Conservation (phyloP, 169 alveolate species). For the Amoebophrya sp. region DNA sequence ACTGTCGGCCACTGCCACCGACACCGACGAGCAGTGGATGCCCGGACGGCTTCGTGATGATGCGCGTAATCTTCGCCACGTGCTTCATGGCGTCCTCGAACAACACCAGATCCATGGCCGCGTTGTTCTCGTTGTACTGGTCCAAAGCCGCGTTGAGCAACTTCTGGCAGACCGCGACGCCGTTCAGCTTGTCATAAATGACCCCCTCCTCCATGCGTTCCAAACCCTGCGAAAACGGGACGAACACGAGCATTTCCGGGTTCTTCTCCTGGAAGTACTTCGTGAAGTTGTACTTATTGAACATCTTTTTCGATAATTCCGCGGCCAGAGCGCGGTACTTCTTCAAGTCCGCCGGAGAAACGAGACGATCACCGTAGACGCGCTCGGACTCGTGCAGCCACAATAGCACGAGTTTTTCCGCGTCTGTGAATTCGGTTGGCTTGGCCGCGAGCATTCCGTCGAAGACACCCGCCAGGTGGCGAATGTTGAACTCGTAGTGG, state of each 20-base stretch:
- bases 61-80: slow-evolving; percentile 69
- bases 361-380: slow-evolving; percentile 83
- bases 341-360: slow-evolving; percentile 56
- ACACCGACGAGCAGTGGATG: slow-evolving; percentile 91
- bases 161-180: slow-evolving; percentile 51
- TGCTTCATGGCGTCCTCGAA: slow-evolving; percentile 93
- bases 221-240: slow-evolving; percentile 67
- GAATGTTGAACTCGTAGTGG: slow-evolving; percentile 87
- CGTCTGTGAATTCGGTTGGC: slow-evolving; percentile 66
- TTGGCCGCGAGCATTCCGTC: slow-evolving; percentile 78
- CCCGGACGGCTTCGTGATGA: slow-evolving; percentile 75
- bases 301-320: slow-evolving; percentile 70
- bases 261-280: slow-evolving; percentile 60
- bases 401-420: slow-evolving; percentile 75
- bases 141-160: slow-evolving; percentile 70
- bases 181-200: slow-evolving; percentile 75
- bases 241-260: slow-evolving; percentile 73
- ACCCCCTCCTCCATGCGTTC: slow-evolving; percentile 46
- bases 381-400: slow-evolving; percentile 92
- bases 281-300: slow-evolving; percentile 74
- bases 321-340: slow-evolving; percentile 69
- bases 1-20: slow-evolving; percentile 91
- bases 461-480: slow-evolving; percentile 85
- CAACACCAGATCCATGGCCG: slow-evolving; percentile 83
- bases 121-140: slow-evolving; percentile 80